These are phyloP conservation scores for Phoenix roebelenii DNA, from an alignment of 176 grass and related monocot species.

Conservation along the genomic window DNA sequence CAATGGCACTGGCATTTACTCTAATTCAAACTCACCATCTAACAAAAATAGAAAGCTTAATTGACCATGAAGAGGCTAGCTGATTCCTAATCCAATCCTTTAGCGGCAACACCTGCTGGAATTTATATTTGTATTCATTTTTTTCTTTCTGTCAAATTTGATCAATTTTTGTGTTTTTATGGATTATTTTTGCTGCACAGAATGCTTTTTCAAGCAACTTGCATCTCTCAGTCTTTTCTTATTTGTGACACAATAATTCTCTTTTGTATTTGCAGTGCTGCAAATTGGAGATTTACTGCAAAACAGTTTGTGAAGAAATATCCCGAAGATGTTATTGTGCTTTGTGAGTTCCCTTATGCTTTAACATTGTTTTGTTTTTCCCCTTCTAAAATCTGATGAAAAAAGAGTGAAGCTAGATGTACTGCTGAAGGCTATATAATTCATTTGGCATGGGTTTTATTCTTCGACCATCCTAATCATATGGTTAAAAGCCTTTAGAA, in stretches of 20 bases:
- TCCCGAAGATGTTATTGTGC: conserved; percentile 74
- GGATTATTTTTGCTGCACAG: not conserved
- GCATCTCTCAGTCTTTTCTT: not conserved
- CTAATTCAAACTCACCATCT: no score
- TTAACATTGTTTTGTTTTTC: not conserved
- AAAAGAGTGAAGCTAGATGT: no score
- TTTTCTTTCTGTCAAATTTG: no score
- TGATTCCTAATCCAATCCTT: no score
- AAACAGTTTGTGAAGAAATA: conserved; percentile 76
- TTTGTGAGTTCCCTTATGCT: conserved; percentile 43
- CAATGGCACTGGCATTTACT: no score
- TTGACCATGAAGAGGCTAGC: no score
- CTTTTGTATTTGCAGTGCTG: conserved; percentile 46
- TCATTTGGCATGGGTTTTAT: not conserved
- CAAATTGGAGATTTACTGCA: conserved; percentile 66
- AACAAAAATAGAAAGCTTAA: no score
- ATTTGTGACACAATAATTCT: conserved; percentile 10
- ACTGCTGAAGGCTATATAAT: not conserved
- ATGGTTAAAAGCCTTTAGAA: no score
- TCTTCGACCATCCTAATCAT: no score
- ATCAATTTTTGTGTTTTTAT: not conserved
- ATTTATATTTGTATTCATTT: no score
- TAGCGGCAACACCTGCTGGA: no score
- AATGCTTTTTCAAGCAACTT: not conserved
- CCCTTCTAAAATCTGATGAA: no score